Evolutionary conservation across 2,329 filamentous ascomycete species (phyloP).

Genomic region (Rosellinia necatrix): DNA sequence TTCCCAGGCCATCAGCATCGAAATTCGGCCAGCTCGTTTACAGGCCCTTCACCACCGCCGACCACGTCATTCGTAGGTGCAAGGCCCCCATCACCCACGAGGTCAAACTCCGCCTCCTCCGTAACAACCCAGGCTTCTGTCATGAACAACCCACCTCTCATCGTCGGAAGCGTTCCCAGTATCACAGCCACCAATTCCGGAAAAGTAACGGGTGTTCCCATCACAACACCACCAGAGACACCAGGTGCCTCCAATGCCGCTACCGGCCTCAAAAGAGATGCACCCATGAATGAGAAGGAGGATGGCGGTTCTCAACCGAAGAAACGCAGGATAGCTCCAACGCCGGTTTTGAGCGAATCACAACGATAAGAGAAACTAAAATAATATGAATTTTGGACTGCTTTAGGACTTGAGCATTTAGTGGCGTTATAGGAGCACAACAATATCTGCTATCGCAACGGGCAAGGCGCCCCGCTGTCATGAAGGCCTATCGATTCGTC

Average conservation of each 20-base stretch:
- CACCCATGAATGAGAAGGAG: slow-evolving; percentile 59
- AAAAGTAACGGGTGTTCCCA: slow-evolving; percentile 66
- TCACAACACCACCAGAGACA: slow-evolving; percentile 90
- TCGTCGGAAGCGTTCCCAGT: slow-evolving; percentile 75
- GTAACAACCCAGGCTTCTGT: slow-evolving; percentile 70
- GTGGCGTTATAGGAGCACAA: slow-evolving; percentile 23
- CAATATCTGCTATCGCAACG: neutral
- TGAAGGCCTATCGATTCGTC: neutral
- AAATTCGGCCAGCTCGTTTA: slow-evolving; percentile 61
- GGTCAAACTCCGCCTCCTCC: slow-evolving; percentile 86
- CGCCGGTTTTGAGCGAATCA: slow-evolving; percentile 52
- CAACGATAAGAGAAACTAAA: slow-evolving; percentile 1
- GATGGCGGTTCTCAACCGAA: slow-evolving; percentile 60
- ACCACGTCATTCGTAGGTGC: slow-evolving; percentile 63
- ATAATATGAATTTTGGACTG: slow-evolving; percentile 3
- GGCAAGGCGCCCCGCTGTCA: neutral
- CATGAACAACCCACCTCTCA: slow-evolving; percentile 78
- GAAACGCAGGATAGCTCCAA: slow-evolving; percentile 73
- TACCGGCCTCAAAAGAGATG: slow-evolving; percentile 60
- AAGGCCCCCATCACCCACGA: slow-evolving; percentile 76
- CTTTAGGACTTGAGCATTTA: slow-evolving; percentile 15
- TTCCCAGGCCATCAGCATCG: slow-evolving; percentile 62
- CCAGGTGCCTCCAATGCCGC: slow-evolving; percentile 64
- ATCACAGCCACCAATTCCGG: slow-evolving; percentile 75
- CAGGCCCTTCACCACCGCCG: slow-evolving; percentile 62